A percentile compares a stretch with the other conserved stretches of the same genome.
Evolutionary conservation across 192 early-diverging fungal genomes (phyloP).

Genomic region (Allomyces javanicus): DNA sequence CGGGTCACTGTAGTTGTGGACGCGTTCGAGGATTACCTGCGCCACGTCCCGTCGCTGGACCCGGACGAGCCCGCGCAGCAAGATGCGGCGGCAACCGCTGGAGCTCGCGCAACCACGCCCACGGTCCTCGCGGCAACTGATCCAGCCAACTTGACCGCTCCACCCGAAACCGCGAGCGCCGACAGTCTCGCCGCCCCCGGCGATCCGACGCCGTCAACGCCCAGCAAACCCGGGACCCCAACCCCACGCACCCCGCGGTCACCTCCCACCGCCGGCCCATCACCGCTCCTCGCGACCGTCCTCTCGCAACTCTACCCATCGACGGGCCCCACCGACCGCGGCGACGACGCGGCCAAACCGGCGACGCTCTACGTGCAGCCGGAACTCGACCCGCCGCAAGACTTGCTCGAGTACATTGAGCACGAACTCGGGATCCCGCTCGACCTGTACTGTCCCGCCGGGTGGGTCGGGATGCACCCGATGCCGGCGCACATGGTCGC

Average conservation of each 20-base stretch:
- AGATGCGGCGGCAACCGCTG: neutral
- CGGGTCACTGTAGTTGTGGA: neutral
- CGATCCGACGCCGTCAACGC: neutral
- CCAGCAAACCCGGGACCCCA: neutral
- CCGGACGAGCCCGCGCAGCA: neutral
- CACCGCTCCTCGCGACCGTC: neutral
- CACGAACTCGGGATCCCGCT: neutral
- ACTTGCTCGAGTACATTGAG: neutral
- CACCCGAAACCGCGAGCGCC: neutral
- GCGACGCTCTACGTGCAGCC: neutral
- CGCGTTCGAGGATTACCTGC: neutral
- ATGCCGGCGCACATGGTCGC: neutral
- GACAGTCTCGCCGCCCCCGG: neutral
- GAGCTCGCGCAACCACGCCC: neutral
- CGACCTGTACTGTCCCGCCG: neutral
- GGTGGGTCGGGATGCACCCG: neutral
- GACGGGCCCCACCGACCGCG: too few species aligned
- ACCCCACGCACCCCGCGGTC: neutral
- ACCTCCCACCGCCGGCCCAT: neutral
- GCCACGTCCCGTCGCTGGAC: neutral
- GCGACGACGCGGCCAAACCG: neutral
- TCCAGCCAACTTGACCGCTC: neutral
- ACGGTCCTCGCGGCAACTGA: neutral
- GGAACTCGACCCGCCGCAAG: neutral
- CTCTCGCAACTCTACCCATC: neutral